Conservation (phyloP, 352 stramenopile species). For the Elongisporangium prolatum region DNA sequence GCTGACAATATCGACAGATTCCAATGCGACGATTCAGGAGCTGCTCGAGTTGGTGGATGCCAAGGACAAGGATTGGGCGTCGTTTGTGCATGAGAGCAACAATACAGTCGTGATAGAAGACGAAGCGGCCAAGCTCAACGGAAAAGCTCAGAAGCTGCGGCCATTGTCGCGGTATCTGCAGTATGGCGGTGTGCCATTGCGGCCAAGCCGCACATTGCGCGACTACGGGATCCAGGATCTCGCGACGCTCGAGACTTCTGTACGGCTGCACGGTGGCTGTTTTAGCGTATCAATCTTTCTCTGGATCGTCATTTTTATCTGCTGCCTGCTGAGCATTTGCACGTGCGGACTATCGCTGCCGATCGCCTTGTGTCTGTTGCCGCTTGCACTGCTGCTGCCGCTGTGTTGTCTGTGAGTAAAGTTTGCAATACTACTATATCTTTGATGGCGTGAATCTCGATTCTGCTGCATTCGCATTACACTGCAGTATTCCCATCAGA, state of each 20-base stretch:
- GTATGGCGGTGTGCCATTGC: conserved; percentile 61
- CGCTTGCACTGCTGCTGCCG: conserved; percentile 53
- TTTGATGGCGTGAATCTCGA: not conserved
- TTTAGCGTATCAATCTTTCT: conserved; percentile 71
- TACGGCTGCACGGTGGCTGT: conserved; percentile 52
- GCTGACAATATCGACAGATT: conserved; percentile 27
- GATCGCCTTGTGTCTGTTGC: conserved; percentile 48
- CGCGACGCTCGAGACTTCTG: conserved; percentile 46
- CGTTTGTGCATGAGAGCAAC: not conserved
- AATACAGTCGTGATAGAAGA: conserved; percentile 1
- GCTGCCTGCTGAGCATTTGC: conserved; percentile 63
- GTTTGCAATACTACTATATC: not conserved
- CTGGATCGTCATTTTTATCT: conserved; percentile 77
- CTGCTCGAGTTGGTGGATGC: conserved; percentile 26
- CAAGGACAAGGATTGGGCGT: conserved; percentile 11
- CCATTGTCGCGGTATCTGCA: conserved; percentile 31
- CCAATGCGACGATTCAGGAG: conserved; percentile 27
- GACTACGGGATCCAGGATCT: conserved; percentile 73
- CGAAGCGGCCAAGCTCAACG: not conserved
- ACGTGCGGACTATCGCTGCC: conserved; percentile 66
- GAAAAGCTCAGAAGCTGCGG: not conserved
- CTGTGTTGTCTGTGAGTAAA: conserved; percentile 56
- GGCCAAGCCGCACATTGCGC: conserved; percentile 26
- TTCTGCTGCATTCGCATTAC: too few species aligned
- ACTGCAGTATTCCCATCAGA: too few species aligned